A percentile compares a stretch with the other conserved stretches of the same genome.
These are phyloP conservation scores for Lipomyces mesembrius DNA, from an alignment of 805 yeast genomes.

Conservation along the genomic window DNA sequence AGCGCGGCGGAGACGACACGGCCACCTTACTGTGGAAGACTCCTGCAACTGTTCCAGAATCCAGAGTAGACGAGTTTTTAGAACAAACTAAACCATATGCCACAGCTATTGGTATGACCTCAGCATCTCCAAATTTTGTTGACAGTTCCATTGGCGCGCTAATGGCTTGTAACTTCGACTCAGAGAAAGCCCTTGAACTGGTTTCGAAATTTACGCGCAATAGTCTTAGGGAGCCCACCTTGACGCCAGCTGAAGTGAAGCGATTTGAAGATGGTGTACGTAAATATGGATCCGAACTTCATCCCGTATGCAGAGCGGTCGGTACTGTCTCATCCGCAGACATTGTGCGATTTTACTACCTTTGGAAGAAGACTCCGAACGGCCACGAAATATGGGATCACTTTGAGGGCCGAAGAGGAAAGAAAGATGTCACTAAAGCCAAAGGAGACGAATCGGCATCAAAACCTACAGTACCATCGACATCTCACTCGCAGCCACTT, in stretches of 20 bases:
- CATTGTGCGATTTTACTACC: slow-evolving; percentile 83
- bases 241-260: slow-evolving; percentile 63
- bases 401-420: slow-evolving; percentile 69
- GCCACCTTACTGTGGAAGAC: slow-evolving; percentile 70
- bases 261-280: slow-evolving; percentile 76
- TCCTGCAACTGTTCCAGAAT: slow-evolving; percentile 43
- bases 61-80: slow-evolving; percentile 58
- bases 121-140: slow-evolving; percentile 77
- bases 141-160: slow-evolving; percentile 70
- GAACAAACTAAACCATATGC: slow-evolving; percentile 63
- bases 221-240: slow-evolving; percentile 74
- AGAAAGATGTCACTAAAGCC: slow-evolving; percentile 51
- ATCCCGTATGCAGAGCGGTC: slow-evolving; percentile 73
- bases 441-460: slow-evolving; percentile 33
- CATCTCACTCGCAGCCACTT: slow-evolving; percentile 37
- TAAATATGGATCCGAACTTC: slow-evolving; percentile 76
- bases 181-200: slow-evolving; percentile 53
- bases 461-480: slow-evolving; percentile 41
- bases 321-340: slow-evolving; percentile 72
- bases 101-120: slow-evolving; percentile 55
- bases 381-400: slow-evolving; percentile 85
- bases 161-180: slow-evolving; percentile 58
- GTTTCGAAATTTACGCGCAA: slow-evolving; percentile 59
- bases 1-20: slow-evolving; percentile 75
- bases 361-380: slow-evolving; percentile 85